A percentile compares a stretch with the other conserved stretches of the same genome.
phyloP scores from a whole-genome alignment of 768 basidiomycete genomes.

The Mycena alexandri region DNA sequence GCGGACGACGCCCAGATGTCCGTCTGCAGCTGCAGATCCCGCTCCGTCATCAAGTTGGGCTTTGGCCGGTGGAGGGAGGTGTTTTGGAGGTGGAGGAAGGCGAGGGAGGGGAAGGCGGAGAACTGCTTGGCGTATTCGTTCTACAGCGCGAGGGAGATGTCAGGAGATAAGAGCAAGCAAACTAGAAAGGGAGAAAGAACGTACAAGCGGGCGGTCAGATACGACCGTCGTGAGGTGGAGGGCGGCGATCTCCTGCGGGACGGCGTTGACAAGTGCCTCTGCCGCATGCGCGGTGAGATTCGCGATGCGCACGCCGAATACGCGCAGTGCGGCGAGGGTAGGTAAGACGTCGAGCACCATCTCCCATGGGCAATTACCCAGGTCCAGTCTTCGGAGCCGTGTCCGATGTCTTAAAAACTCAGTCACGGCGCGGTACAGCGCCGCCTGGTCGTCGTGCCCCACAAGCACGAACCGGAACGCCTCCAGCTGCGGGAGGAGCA shows the following conservation, averaged over 20 bases:
- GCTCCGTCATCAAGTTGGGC: constrained; percentile 69
- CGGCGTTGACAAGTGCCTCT: constrained; percentile 51
- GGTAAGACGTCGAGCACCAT: constrained; percentile 65
- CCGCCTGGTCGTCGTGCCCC: constrained; percentile 69
- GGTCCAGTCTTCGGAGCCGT: constrained; percentile 66
- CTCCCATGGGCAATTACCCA: constrained; percentile 78
- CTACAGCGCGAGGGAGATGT: constrained; percentile 47
- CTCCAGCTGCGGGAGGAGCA: constrained; percentile 72
- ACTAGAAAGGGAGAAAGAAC: constrained; percentile 34
- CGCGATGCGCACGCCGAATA: constrained; percentile 69
- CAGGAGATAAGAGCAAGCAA: background rate
- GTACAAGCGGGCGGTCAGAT: constrained; percentile 64
- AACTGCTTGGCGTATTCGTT: constrained; percentile 67
- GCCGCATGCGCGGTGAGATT: constrained; percentile 58
- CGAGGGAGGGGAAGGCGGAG: constrained; percentile 60
- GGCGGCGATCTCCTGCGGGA: constrained; percentile 64
- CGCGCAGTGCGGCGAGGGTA: constrained; percentile 63
- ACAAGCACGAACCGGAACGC: constrained; percentile 74
- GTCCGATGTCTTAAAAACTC: constrained; percentile 65
- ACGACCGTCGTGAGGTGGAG: constrained; percentile 65
- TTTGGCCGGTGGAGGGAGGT: constrained; percentile 63
- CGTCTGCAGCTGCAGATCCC: constrained; percentile 69
- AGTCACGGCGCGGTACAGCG: constrained; percentile 66
- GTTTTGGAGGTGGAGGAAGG: constrained; percentile 72
- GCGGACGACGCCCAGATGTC: constrained; percentile 67